Conservation (phyloP, 805 yeast genomes). For the Wickerhamomyces subpelliculosus region DNA sequence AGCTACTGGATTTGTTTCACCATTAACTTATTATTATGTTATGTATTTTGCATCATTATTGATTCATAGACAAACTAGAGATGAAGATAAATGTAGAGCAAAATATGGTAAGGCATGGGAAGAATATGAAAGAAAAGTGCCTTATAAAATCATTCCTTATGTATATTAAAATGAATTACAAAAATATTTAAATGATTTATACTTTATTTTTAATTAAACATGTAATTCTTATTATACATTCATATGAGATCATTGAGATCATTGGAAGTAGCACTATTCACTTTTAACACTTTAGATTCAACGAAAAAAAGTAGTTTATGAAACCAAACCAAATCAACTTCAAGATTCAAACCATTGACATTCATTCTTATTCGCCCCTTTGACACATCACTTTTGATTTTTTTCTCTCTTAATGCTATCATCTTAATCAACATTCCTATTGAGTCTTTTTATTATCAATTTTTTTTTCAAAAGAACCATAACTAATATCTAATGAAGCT, state of each 20-base stretch:
- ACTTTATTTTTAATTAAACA: background rate
- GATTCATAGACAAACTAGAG: slow-evolving; percentile 84
- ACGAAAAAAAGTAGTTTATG: too few species aligned
- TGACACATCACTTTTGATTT: background rate
- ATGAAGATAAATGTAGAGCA: slow-evolving; percentile 80
- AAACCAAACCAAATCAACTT: too few species aligned
- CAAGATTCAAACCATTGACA: too few species aligned
- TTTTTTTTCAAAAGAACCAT: slow-evolving; percentile 72
- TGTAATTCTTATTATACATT: background rate
- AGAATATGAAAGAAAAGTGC: slow-evolving; percentile 73
- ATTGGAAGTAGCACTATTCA: too few species aligned
- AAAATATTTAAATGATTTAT: background rate
- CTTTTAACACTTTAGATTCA: too few species aligned
- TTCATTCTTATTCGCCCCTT: too few species aligned
- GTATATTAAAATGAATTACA: slow-evolving; percentile 45
- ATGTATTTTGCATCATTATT: slow-evolving; percentile 76
- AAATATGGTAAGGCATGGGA: slow-evolving; percentile 88
- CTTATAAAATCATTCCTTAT: slow-evolving; percentile 86
- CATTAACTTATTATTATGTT: slow-evolving; percentile 82
- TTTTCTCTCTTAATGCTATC: background rate
- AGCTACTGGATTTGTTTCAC: slow-evolving; percentile 76
- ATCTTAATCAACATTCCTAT: slow-evolving; percentile 1
- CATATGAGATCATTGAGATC: too few species aligned
- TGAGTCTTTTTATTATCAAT: slow-evolving; percentile 37
- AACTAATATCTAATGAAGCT: slow-evolving; percentile 63